Base-by-base conservation (phyloP, 176 grass and related monocot genomes). In the Phyllostachys edulis region DNA sequence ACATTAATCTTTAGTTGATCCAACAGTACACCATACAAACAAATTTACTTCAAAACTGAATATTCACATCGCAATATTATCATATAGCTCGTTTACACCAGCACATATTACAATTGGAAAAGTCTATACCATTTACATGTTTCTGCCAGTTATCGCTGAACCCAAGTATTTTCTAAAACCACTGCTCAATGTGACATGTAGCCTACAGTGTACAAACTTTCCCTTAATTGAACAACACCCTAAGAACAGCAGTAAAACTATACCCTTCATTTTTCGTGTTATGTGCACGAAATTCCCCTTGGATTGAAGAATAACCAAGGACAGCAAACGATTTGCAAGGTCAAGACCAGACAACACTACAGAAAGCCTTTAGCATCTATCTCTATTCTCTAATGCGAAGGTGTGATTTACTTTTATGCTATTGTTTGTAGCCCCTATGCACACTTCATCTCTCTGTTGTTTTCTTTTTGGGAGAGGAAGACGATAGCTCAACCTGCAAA, bases 151-250 rank as follows among this genome's bases (percentile, higher is more conserved):
- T 32, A 71, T 34, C 17, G 34, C 5, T 7, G 26, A 54, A 73
- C 36, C 67, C 21, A 86, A 78, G 54, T 3, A 63, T 65, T 86
- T 29, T 72, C 16, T 44, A 86, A 37, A 85, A 70, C 75, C 12
- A 70, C 69, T 18, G 13, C 5, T 50, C 32, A 16, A 61, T 20
- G 39, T 60, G 20, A 20, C 23, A 50, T 41, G 46, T 63, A 52
- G 21, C 4, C 41, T 9, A 17, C 40, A 59, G 32, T 13, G 51
- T 13, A 47, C 27, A 70, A 61, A 63, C 20, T 46, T 71, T 54
- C 7, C 38, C 16, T 42, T 32, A 40, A 69, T 10, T 39, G 26
- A 62, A 66, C 32, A 79, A 67, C 56, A 79, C 49, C 14, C 13
- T 51, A 71, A 40, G 66, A 79, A 63, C 20, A 20, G 38, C 5